Conservation (phyloP, 1,284 basidiomycete species). For the Ceratobasidium sp. region DNA sequence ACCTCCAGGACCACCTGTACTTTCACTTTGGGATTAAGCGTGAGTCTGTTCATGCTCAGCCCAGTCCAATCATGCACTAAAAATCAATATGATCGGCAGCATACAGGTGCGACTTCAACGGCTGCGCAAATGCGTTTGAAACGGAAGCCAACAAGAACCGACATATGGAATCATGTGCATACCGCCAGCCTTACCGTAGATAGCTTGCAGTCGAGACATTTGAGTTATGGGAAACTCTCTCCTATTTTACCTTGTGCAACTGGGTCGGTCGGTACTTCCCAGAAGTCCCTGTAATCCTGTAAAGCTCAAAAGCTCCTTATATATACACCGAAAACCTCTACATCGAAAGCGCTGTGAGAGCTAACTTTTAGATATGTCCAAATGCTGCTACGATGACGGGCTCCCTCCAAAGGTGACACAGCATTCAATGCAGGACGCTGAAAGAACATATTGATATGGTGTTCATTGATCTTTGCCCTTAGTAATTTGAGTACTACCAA, state of each 20-base stretch:
- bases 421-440: too few species aligned
- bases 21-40: slow-evolving; percentile 43
- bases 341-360: too few species aligned
- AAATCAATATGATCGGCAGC: background rate
- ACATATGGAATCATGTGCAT: slow-evolving; percentile 33
- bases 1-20: slow-evolving; percentile 34
- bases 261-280: background rate
- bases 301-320: too few species aligned
- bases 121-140: slow-evolving; percentile 38
- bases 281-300: too few species aligned
- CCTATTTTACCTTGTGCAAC: background rate
- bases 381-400: too few species aligned
- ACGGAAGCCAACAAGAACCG: slow-evolving; percentile 44
- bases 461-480: too few species aligned
- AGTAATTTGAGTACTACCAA: too few species aligned
- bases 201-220: background rate
- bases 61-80: background rate
- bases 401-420: too few species aligned
- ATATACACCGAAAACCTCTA: too few species aligned
- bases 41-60: slow-evolving; percentile 3
- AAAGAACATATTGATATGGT: too few species aligned
- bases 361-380: too few species aligned
- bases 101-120: slow-evolving; percentile 24
- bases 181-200: background rate
- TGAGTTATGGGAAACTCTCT: background rate